Evolutionary conservation across 108 stramenopile genomes (phyloP), one percentile per base, ranked within the genome.

Genomic region (Stephanodiscus minutulus): DNA sequence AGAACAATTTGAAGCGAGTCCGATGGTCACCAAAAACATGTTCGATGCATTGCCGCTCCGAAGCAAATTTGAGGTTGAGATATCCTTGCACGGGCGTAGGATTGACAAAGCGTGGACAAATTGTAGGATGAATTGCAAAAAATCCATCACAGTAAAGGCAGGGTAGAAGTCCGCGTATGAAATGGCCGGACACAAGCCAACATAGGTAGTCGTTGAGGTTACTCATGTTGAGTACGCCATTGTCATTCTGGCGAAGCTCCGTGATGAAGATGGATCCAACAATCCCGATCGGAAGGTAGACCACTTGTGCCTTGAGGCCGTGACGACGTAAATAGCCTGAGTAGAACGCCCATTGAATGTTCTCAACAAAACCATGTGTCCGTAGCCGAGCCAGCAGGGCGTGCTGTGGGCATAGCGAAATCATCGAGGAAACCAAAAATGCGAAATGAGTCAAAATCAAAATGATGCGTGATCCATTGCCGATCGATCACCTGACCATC

Each of bases 261-360:
- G n/a, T n/a, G n/a, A n/a, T 75, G 66, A 75, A 49, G 2, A 75
- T 58, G 4, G 55, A 67, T 36, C 66, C 59, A 61, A 75, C 31
- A 5, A 75, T 33, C 1, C 66, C 74, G 47, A 60, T 75, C 21
- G 74, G 74, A 11, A 75, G 33, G 31, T 33, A 37, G 18, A 75
- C 56, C 74, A n/a, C n/a, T n/a, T n/a, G n/a, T n/a, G n/a, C n/a
- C n/a, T n/a, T n/a, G n/a, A n/a, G n/a, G n/a, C n/a, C 61, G 36
- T 69, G 75, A 44, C 31, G 2, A 11, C 37, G 27, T 17, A 68
- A 21, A 56, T 78, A 72, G 1, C 64, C 70, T 29, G 60, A 71
- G 41, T 78, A 72, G 56, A 72, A 72, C 20, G 77, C 70, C 12
- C 64, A 3, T 21, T 78, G 70, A 35, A 66, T 72, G 22, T 78